These are phyloP conservation scores for Plasmopara muralis DNA, from an alignment of 352 stramenopile species.

Conservation along the genomic window DNA sequence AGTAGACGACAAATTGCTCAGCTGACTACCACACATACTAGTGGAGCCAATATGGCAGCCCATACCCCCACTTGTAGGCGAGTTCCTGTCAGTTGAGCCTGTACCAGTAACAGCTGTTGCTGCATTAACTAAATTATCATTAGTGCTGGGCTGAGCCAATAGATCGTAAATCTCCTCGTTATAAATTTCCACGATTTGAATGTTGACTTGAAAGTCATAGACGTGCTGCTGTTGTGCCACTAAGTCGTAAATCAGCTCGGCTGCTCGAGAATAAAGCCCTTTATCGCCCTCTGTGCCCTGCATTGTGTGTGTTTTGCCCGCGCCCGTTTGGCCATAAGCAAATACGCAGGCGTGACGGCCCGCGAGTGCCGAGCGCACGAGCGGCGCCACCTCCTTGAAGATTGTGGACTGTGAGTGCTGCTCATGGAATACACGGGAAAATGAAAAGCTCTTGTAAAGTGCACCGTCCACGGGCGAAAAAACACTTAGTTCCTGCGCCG, in stretches of 20 bases:
- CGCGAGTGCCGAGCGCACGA: conserved; percentile 85
- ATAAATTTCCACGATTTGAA: conserved; percentile 82
- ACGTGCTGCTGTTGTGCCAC: conserved; percentile 36
- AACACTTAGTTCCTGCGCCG: conserved; percentile 29
- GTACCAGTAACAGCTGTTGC: conserved; percentile 4
- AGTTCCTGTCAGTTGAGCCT: conserved; percentile 8
- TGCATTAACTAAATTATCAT: neutral
- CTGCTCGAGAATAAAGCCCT: conserved; percentile 41
- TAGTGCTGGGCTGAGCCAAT: conserved; percentile 17
- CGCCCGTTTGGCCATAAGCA: conserved; percentile 88
- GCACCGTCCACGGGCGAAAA: conserved; percentile 36
- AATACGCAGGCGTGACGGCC: conserved; percentile 93
- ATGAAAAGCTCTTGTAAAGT: conserved; percentile 80
- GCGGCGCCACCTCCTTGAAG: conserved; percentile 88
- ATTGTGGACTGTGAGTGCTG: conserved; percentile 79
- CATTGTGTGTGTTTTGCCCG: conserved; percentile 35
- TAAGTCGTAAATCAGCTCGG: conserved; percentile 37
- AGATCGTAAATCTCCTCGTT: conserved; percentile 85
- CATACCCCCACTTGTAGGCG: conserved; percentile 24
- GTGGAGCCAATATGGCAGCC: conserved; percentile 48
- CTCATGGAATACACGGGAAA: conserved; percentile 80
- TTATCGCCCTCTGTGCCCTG: conserved; percentile 31
- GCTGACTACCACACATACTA: conserved; percentile 26
- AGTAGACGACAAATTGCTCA: conserved; percentile 11
- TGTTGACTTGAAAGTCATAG: conserved; percentile 38